Base-by-base conservation (phyloP, 495 filamentous ascomycete species). In the Bathelium albidoporum region DNA sequence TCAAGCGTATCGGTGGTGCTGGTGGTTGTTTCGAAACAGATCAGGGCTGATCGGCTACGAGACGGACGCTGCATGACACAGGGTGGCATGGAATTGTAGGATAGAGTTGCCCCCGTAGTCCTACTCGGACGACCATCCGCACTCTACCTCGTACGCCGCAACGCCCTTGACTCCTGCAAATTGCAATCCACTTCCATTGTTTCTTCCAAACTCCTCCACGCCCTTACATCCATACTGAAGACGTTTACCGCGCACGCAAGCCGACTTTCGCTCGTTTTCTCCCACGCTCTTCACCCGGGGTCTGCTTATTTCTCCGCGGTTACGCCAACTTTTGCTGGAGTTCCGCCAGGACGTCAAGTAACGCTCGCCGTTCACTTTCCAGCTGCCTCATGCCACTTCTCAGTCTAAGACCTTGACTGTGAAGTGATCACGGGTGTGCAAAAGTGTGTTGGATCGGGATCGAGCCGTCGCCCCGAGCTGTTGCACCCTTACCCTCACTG, bases 141-240 rank as follows among this genome's bases (percentile, higher is more conserved):
- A 28, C 49, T 55, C 49, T 26, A 26, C 49, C 49, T 55, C 49
- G 49, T 55, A 55, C 49, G 49, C 49, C 49, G 49, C 49, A 29
- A 12, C 24, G 24, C 49, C 49, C 49, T 55, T 9, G 2, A 11
- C 49, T 55, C 49, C 49, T 55, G 12, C 29, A 29, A 55, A 55
- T 28, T 28, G 49, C 49, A 55, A 26, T 55, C 20, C 24, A 11
- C 49, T 24, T 26, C 16, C 49, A 29, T 55, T 20, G 49, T 55
- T 20, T n/a, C 9, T 55, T 2, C 20, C 12, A n/a, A 55, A 55
- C 22, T 28, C 49, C 11, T 49, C 43, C 11, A 49, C 49, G 20
- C 20, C 29, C 29, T 29, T 55, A n/a, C 22, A 55, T 29, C 9
- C 24, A 7, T 55, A 26, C 29, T 16, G 22, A 28, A n/a, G 12